Percentiles rank a stretch among this genome's conserved stretches.
Conservation (phyloP, 208 protist species). For the Leishmania tropica region DNA sequence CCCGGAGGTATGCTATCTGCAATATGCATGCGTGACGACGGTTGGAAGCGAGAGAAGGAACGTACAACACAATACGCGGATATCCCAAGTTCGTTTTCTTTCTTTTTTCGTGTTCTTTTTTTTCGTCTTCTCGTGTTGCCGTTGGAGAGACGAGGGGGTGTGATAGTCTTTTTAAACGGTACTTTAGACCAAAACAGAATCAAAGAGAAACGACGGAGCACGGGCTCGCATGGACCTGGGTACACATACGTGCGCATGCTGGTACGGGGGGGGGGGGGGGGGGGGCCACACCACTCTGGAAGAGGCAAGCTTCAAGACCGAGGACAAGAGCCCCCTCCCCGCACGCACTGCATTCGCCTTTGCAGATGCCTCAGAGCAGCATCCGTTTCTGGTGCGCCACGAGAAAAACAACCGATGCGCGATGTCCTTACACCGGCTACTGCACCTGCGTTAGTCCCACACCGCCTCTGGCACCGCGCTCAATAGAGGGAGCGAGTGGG, state of each 20-base stretch:
- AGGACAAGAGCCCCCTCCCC: background rate
- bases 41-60: background rate
- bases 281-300: background rate
- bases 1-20: background rate
- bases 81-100: background rate
- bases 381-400: too few species aligned
- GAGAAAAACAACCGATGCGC: background rate
- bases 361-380: background rate
- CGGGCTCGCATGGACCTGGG: background rate
- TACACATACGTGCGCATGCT: background rate
- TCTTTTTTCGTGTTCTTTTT: background rate
- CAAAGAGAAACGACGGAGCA: background rate
- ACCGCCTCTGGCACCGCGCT: background rate
- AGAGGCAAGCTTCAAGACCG: background rate
- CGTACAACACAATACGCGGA: background rate
- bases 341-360: background rate
- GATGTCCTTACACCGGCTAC: too few species aligned
- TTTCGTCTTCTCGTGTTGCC: background rate
- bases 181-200: background rate
- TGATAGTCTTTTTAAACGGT: background rate
- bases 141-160: background rate
- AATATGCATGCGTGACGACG: background rate
- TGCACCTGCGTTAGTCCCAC: background rate
- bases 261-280: background rate
- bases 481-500: slow-evolving; percentile 62